Evolutionary conservation across 2,329 filamentous ascomycete species (phyloP), one percentile per base, ranked within the genome.

Genomic region (Emergomyces pasteurianus): DNA sequence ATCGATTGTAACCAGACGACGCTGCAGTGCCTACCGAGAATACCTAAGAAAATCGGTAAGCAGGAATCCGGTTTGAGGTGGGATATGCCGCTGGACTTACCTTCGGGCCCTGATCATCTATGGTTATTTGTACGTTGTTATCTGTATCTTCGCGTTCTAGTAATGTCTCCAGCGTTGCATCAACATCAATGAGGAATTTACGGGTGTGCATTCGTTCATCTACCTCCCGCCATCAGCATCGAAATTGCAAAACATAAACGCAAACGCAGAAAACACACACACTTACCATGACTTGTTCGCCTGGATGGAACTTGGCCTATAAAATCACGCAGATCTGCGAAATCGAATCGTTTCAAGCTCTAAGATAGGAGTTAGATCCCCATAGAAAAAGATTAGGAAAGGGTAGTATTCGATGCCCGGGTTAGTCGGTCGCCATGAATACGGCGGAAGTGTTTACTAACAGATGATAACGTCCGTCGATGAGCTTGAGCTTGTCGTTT

Each of bases 61-160:
- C 63, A 62, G n/a, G 9, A 14, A 9, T 57, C 9, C 26, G 16
- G 12, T 26, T 14, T 31, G 38, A 34, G n/a, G 18, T 14, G 18
- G 40, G 23, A 43, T 7, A 16, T 46, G 16, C 23, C 23, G 1
- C 31, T n/a, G 28, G n/a, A 52, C 70, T 65, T 73, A 88, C 89
- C 82, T 97, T 99, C 57, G 94, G 92, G 0, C 94, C 94, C 65
- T 84, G 83, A 76, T 99, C 94, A 71, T 97, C 94, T 68, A 97
- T 95, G 36, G 94, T 99, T 73, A 99, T 99, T 74, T 97, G 92
- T 81, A 90, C 89, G 74, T 99, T 96, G 61, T 84, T 81, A 75
- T 99, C 92, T 36, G 92, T 95, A 71, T 99, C 94, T 74, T 99
- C 94, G 66, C 92, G 88, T 43, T 85, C 84, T 63, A 90, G 81